Percentiles rank a stretch among this genome's conserved stretches.
These are phyloP conservation scores for Debaryomyces nepalensis DNA, from an alignment of 1,139 yeast species.

Conservation along the genomic window DNA sequence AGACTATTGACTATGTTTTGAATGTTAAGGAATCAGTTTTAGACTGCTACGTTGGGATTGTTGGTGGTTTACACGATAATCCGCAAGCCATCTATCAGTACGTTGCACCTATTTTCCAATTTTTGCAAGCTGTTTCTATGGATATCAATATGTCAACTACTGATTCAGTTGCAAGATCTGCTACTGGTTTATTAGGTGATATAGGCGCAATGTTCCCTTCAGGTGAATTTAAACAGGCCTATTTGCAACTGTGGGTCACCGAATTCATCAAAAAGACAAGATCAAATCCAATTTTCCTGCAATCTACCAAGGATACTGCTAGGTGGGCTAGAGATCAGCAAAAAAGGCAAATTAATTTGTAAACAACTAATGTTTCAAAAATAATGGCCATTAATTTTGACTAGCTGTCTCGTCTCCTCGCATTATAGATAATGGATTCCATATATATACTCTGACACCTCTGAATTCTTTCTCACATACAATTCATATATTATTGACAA, in stretches of 20 bases:
- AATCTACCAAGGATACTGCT: conserved; percentile 82
- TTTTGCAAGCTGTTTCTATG: conserved; percentile 61
- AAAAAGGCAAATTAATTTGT: conserved; percentile 50
- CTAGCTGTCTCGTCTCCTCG: conserved; percentile 9
- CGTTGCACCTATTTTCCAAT: conserved; percentile 70
- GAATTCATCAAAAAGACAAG: conserved; percentile 78
- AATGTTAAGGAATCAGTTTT: conserved; percentile 82
- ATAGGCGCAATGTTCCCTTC: conserved; percentile 84
- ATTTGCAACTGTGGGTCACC: conserved; percentile 75
- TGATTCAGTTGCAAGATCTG: conserved; percentile 73
- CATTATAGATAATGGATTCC: background rate
- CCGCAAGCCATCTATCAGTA: conserved; percentile 72
- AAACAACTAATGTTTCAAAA: background rate
- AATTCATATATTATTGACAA: conserved; percentile 15
- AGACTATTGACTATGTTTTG: conserved; percentile 75
- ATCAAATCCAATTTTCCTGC: conserved; percentile 60
- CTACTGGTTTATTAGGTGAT: conserved; percentile 91
- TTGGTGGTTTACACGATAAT: conserved; percentile 76
- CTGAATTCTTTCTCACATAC: conserved; percentile 16
- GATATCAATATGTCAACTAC: conserved; percentile 63
- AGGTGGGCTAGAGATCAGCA: conserved; percentile 96
- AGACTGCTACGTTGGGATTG: conserved; percentile 94
- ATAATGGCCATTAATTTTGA: background rate
- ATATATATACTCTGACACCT: conserved; percentile 14
- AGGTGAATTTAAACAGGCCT: conserved; percentile 70